Conservation (phyloP, 805 yeast species). For the Barnettozyma pratensis region DNA sequence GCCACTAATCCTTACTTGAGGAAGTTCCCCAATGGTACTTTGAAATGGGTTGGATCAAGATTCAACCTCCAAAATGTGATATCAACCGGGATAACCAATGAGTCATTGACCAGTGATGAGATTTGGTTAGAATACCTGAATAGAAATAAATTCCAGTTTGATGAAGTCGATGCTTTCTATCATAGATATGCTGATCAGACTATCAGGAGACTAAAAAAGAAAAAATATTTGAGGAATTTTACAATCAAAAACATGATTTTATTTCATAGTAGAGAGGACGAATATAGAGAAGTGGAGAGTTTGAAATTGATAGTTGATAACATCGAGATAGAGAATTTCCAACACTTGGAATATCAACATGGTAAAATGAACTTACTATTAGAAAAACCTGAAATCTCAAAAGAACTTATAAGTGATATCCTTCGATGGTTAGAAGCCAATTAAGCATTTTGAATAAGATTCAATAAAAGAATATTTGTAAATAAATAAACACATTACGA, state of each 20-base stretch:
- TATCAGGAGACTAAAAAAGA: background rate
- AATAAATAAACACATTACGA: background rate
- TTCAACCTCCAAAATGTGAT: background rate
- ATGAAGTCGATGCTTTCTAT: slow-evolving; percentile 1
- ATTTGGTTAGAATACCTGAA: background rate
- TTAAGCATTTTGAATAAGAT: background rate
- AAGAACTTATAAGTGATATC: slow-evolving; percentile 12
- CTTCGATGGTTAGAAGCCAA: slow-evolving; percentile 18
- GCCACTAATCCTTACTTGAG: slow-evolving; percentile 16
- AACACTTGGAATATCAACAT: slow-evolving; percentile 12
- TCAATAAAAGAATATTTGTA: background rate
- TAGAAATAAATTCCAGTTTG: background rate
- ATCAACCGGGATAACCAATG: background rate
- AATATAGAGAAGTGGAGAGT: background rate
- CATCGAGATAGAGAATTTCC: slow-evolving; percentile 10
- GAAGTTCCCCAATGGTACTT: background rate
- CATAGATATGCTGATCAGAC: slow-evolving; percentile 1
- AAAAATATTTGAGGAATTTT: slow-evolving; percentile 1
- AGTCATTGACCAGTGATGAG: background rate
- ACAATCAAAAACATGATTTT: slow-evolving; percentile 12
- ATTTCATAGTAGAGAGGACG: slow-evolving; percentile 14
- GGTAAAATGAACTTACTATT: slow-evolving; percentile 18
- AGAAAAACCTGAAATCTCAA: slow-evolving; percentile 16
- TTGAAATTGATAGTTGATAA: slow-evolving; percentile 11
- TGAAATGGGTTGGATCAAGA: background rate